phyloP scores from a whole-genome alignment of 306 rosid genomes.

The Quercus parvula region DNA sequence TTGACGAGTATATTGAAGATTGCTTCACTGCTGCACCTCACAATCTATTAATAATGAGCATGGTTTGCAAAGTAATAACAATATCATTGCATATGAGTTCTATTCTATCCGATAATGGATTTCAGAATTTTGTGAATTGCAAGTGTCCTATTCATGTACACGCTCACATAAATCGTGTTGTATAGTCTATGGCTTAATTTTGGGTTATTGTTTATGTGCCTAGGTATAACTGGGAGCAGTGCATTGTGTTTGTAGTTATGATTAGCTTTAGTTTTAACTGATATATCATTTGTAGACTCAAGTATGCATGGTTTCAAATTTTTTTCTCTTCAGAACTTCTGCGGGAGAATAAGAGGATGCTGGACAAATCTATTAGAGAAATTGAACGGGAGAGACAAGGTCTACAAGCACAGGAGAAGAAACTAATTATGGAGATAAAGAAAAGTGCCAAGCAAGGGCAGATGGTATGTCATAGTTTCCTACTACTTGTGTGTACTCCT shows the following conservation, averaged over 20 bases:
- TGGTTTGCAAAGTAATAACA: neutral
- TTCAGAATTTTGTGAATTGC: neutral
- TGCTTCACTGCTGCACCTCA: neutral
- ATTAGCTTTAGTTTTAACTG: neutral
- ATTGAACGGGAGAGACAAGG: conserved; percentile 93
- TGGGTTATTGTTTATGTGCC: neutral
- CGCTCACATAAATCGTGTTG: neutral
- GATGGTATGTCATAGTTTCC: conserved; percentile 55
- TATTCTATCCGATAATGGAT: neutral
- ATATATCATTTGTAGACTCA: neutral
- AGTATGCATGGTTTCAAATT: neutral
- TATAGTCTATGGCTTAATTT: neutral
- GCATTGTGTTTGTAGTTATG: neutral
- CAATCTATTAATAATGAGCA: neutral
- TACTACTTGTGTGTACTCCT: neutral
- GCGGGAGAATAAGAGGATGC: conserved; percentile 98
- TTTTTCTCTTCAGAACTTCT: conserved; percentile 70
- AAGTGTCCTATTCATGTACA: neutral
- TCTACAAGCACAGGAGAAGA: conserved; percentile 91
- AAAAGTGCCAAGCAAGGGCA: conserved; percentile 99
- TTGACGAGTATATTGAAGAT: neutral
- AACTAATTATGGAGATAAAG: conserved; percentile 86
- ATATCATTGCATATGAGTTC: too few species aligned
- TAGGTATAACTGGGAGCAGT: neutral
- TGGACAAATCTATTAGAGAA: conserved; percentile 94